Base-by-base conservation (phyloP, 1,284 basidiomycete species). In the Meripilus lineatus region DNA sequence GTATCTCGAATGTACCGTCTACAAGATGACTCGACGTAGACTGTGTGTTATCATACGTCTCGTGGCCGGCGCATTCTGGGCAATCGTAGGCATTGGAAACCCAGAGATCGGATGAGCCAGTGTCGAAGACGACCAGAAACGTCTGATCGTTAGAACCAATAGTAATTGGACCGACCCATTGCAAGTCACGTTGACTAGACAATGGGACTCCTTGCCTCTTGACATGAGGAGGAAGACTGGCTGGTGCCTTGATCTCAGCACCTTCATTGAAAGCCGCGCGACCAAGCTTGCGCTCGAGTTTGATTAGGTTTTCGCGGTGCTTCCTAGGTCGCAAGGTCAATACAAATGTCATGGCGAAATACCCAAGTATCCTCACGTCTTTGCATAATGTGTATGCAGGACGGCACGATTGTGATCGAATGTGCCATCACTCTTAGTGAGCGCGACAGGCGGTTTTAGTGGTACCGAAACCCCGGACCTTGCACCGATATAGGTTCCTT, bases 131-230 rank as follows among this genome's bases (percentile, higher is more conserved):
- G 35, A 50, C 43, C 17, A 44, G 35, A 32, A 42, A 50, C 17
- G 42, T 30, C 38, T 41, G 26, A 28, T 33, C 23, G 17, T 72
- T 74, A 3, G 64, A 71, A 13, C 72, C 72, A 13, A 73, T 62
- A 17, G 55, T 56, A 18, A 75, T 65, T 4, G 53, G 50, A 22
- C 73, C 73, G 34, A 59, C 58, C 67, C 67, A 69, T 38, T 58
- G 56, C 10, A 39, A 13, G 38, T 60, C 59, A 36, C 53, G 45
- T 37, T 57, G 53, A 36, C 62, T 56, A 11, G 47, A 57, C 15
- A 58, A 46, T 0, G 54, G 22, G 40, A 53, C 58, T 43, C 56
- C 56, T 8, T 58, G 53, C 51, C 53, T 59, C n/a, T n/a, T n/a
- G n/a, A n/a, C n/a, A n/a, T n/a, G n/a, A n/a, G n/a, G n/a, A 7